Base-by-base conservation (phyloP, 768 basidiomycete genomes). In the Suillus tomentosus region DNA sequence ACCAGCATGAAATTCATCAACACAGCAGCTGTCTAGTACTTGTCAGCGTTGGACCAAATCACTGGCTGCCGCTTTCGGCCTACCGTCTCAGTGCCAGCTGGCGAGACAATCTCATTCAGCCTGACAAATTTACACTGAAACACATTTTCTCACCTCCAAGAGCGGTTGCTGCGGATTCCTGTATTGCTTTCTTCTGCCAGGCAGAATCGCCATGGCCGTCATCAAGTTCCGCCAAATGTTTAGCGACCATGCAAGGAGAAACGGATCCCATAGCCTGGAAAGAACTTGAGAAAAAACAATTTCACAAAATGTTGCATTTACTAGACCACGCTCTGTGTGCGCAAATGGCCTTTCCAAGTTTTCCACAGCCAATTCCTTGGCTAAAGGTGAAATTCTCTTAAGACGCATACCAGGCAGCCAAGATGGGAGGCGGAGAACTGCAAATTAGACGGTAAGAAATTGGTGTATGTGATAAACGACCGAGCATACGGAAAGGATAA, bases 201-300 rank as follows among this genome's bases (percentile, higher is more conserved):
- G 14, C 37, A 19, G 36, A 37, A 53, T 50, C 11, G 2, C 15
- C 8, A n/a, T 50, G 5, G 22, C 22, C 10, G 3, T 54, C 43
- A 24, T 48, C 34, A n/a, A 43, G 63, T 3, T 19, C 42, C 40
- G 55, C 61, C 5, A 31, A 56, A 34, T 56, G 55, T 42, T 73
- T 61, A 24, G 19, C 50, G 3, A 65, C 51, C 39, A 62, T 62
- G 31, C 61, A 65, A 24, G 47, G 66, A 5, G 61, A 34, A 56
- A 70, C 62, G 19, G 70, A 67, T 15, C 76, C 74, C 3, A 57
- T 47, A 22, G 66, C 62, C 76, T 77, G 57, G 15, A 47, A 62
- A 59, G 59, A 27, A 13, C 1, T 31, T 43, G 11, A 45, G 50
- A 50, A 34, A 2, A 13, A n/a, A 36, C 1, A 10, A 11, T 34